A percentile compares a stretch with the other conserved stretches of the same genome.
Evolutionary conservation across 2,329 filamentous ascomycete genomes (phyloP).

Genomic region (Onygenales sp.): DNA sequence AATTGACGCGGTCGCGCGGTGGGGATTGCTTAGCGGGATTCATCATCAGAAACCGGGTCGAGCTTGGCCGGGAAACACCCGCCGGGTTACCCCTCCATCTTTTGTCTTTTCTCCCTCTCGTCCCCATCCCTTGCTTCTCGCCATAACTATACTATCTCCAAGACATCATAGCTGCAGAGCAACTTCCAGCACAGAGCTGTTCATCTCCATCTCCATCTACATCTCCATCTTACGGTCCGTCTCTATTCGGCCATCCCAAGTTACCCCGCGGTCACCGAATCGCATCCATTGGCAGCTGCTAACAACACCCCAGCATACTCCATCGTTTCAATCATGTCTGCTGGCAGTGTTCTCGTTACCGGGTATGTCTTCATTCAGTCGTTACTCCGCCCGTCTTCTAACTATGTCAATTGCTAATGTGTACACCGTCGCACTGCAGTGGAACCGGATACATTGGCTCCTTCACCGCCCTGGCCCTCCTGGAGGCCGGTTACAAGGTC

Average conservation of each 20-base stretch:
- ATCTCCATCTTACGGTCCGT: no score
- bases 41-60: neutral
- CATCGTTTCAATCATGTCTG: constrained; percentile 49
- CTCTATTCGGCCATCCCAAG: no score
- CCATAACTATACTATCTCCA: no score
- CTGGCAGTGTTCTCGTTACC: constrained; percentile 83
- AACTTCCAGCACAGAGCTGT: no score
- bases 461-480: constrained; percentile 84
- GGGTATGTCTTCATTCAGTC: constrained; percentile 56
- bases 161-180: no score
- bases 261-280: neutral
- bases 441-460: constrained; percentile 99
- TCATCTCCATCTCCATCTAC: no score
- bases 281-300: neutral
- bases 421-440: constrained; percentile 40
- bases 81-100: neutral
- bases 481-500: constrained; percentile 91
- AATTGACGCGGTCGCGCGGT: neutral
- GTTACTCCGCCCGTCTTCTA: constrained; percentile 9
- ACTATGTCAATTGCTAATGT: constrained; percentile 20
- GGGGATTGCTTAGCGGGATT: neutral
- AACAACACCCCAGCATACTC: neutral
- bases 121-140: no score
- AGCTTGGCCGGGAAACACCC: neutral
- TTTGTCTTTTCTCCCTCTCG: no score